Percentiles rank a stretch among this genome's conserved stretches.
Evolutionary conservation across 177 flowering plant genomes (phyloP).

Genomic region (Telopea speciosissima): DNA sequence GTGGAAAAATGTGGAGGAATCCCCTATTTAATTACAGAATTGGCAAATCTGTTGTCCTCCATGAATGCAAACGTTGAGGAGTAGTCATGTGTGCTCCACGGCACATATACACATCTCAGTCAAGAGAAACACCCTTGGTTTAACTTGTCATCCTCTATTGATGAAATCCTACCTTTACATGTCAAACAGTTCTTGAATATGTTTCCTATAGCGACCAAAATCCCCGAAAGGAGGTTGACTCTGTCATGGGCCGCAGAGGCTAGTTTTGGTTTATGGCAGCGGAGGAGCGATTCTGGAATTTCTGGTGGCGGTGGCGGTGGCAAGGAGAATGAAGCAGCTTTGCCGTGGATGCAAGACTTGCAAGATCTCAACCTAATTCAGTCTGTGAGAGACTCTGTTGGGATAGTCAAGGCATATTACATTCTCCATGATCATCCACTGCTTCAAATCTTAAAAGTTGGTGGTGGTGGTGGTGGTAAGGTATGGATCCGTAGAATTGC

Average conservation of each 20-base stretch:
- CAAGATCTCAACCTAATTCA: conserved; percentile 14
- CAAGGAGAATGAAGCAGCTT: background rate
- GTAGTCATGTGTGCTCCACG: background rate
- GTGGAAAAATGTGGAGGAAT: conserved; percentile 12
- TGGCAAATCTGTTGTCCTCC: conserved; percentile 5
- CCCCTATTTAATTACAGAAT: conserved; percentile 12
- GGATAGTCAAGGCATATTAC: conserved; percentile 14
- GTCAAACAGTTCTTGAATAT: conserved; percentile 4
- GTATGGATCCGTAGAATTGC: background rate
- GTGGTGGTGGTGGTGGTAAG: too few relatives aligned
- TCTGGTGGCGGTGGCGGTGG: too few relatives aligned
- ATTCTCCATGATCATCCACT: conserved; percentile 2
- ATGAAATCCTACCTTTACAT: too few relatives aligned
- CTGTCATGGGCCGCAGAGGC: conserved; percentile 23
- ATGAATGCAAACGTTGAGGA: background rate
- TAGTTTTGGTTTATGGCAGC: background rate
- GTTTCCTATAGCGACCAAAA: conserved; percentile 6
- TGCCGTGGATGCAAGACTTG: conserved; percentile 10
- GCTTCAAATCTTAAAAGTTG: conserved; percentile 5
- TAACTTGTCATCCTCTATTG: too few relatives aligned
- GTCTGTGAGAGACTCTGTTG: conserved; percentile 9
- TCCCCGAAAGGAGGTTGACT: conserved; percentile 17
- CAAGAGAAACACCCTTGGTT: background rate
- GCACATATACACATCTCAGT: background rate
- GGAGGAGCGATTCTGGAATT: background rate